A percentile compares a stretch with the other conserved stretches of the same genome.
These are phyloP conservation scores for Paecilomyces sp. DNA, from an alignment of 2,329 filamentous ascomycete genomes.

Conservation along the genomic window DNA sequence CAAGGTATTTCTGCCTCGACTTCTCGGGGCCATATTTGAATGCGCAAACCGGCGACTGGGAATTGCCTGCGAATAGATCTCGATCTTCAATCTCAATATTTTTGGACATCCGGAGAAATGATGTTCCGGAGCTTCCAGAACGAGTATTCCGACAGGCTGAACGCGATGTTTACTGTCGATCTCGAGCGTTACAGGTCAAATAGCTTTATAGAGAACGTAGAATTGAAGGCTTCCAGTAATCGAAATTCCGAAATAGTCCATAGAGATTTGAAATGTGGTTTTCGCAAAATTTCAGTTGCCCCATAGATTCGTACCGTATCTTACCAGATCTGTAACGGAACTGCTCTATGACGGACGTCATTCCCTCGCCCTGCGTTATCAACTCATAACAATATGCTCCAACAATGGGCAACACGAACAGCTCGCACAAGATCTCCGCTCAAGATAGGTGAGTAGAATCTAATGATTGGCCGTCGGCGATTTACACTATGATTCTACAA, in stretches of 20 bases:
- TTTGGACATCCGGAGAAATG: not conserved
- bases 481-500: not conserved
- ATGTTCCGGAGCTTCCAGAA: not conserved
- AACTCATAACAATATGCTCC: conserved; percentile 19
- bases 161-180: not conserved
- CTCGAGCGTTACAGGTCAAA: not conserved
- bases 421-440: conserved; percentile 59
- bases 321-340: not conserved
- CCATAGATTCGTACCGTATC: not conserved
- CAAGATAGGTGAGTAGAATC: conserved; percentile 70
- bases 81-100: not conserved
- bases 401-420: conserved; percentile 58
- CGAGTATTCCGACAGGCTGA: not conserved
- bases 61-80: not conserved
- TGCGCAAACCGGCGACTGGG: not conserved
- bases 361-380: conserved; percentile 1
- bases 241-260: not conserved
- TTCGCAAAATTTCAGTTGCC: not conserved
- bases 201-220: not conserved
- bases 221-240: not conserved
- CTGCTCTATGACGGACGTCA: conserved; percentile 9
- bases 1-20: conserved; percentile 40
- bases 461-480: not conserved
- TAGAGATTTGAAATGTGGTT: not conserved
- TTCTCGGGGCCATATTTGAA: conserved; percentile 28